Evolutionary conservation across 306 rosid species (phyloP).

Genomic region (Myrica gale): DNA sequence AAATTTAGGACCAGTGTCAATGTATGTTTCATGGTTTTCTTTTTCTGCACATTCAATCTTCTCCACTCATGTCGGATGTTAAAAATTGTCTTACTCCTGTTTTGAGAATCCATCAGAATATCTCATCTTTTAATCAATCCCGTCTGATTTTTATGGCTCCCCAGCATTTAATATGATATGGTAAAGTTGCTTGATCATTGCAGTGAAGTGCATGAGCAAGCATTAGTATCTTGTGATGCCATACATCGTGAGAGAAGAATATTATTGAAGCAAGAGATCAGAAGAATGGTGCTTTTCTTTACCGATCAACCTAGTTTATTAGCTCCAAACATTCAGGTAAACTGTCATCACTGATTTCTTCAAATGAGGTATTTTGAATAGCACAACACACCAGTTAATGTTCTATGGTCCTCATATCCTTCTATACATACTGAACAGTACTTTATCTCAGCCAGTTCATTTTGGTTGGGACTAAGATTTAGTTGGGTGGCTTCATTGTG

Average conservation of each 20-base stretch:
- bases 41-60: not conserved
- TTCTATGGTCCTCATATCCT: not conserved
- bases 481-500: not conserved
- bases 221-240: conserved; percentile 74
- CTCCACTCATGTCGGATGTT: not conserved
- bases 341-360: conserved; percentile 24
- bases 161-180: conserved; percentile 28
- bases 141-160: conserved; percentile 20
- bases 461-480: not conserved
- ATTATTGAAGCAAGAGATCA: conserved; percentile 94
- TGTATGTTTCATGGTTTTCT: not conserved
- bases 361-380: conserved; percentile 3
- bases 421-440: not conserved
- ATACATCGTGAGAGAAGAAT: conserved; percentile 94
- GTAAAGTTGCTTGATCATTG: conserved; percentile 34
- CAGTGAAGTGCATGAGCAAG: conserved; percentile 98
- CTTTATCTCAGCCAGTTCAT: not conserved
- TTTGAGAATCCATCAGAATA: not conserved
- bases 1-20: not conserved
- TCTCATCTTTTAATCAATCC: not conserved
- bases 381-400: not conserved
- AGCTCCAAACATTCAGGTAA: conserved; percentile 96
- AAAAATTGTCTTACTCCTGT: not conserved
- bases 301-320: conserved; percentile 93
- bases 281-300: conserved; percentile 94